Evolutionary conservation across 1,284 basidiomycete species (phyloP).

Genomic region (Cutaneotrichosporon spelunceum): DNA sequence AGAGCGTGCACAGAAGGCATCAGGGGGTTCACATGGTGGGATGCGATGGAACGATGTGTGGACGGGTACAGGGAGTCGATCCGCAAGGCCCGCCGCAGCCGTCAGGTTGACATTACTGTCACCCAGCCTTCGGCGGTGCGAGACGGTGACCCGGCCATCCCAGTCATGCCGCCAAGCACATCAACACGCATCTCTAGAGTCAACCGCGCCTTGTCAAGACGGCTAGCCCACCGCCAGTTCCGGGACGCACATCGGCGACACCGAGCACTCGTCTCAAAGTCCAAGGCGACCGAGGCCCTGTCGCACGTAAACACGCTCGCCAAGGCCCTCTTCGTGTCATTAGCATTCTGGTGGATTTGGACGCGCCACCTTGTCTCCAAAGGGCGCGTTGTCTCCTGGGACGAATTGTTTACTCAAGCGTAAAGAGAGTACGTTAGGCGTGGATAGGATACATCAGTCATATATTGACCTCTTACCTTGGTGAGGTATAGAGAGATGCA

Average conservation of each 20-base stretch:
- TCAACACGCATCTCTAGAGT: slow-evolving; percentile 24
- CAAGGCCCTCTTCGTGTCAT: slow-evolving; percentile 14
- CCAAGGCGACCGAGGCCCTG: slow-evolving; percentile 15
- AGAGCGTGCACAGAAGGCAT: slow-evolving; percentile 51
- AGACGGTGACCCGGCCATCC: neutral
- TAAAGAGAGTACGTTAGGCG: neutral
- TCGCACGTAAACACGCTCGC: slow-evolving; percentile 25
- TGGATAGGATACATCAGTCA: neutral
- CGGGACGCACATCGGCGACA: neutral
- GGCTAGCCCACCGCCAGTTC: slow-evolving; percentile 21
- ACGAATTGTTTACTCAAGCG: slow-evolving; percentile 14
- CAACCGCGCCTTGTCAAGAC: slow-evolving; percentile 28
- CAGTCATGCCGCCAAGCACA: neutral
- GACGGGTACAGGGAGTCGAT: slow-evolving; percentile 56
- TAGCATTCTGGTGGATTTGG: slow-evolving; percentile 20
- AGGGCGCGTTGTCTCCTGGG: slow-evolving; percentile 18
- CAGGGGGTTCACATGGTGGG: slow-evolving; percentile 56
- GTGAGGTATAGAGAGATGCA: slow-evolving; percentile 8
- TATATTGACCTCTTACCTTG: neutral
- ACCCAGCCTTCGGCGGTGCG: neutral
- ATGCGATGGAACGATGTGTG: slow-evolving; percentile 58
- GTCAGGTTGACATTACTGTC: slow-evolving; percentile 1
- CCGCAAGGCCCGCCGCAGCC: slow-evolving; percentile 20
- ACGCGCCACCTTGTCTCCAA: slow-evolving; percentile 17
- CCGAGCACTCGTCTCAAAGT: neutral